A percentile compares a stretch with the other conserved stretches of the same genome.
Conservation (phyloP, 108 stramenopile species). For the Skeletonema marinoi region DNA sequence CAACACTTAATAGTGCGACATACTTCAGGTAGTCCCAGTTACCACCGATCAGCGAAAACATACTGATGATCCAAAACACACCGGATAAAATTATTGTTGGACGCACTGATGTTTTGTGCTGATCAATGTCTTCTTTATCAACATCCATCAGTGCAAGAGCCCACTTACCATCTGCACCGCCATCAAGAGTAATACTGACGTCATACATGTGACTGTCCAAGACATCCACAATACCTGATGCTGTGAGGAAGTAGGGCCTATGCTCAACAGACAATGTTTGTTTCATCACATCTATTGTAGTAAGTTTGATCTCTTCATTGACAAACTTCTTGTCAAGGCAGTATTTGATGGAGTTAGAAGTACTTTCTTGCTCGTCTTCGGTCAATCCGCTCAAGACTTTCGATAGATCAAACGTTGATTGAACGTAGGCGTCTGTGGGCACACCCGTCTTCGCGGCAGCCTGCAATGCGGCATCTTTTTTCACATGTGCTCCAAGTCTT, state of each 20-base stretch:
- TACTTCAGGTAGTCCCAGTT: conserved; percentile 68
- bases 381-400: conserved; percentile 33
- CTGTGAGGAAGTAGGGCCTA: conserved; percentile 36
- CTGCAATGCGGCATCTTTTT: conserved; percentile 41
- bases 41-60: conserved; percentile 65
- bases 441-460: conserved; percentile 23
- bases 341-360: conserved; percentile 24
- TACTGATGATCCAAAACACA: conserved; percentile 65
- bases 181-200: conserved; percentile 17
- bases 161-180: conserved; percentile 40
- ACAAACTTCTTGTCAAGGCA: conserved; percentile 2
- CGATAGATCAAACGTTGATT: conserved; percentile 34
- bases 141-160: conserved; percentile 16
- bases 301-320: conserved; percentile 12
- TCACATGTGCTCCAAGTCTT: conserved; percentile 49
- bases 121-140: conserved; percentile 14
- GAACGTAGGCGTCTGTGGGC: conserved; percentile 16
- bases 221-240: conserved; percentile 21
- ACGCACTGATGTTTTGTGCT: conserved; percentile 19
- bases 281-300: conserved; percentile 19
- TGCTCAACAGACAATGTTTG: conserved; percentile 51
- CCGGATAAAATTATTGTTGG: conserved; percentile 52
- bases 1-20: conserved; percentile 59
- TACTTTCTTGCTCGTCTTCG: conserved; percentile 24
- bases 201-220: conserved; percentile 25